A percentile compares a stretch with the other conserved stretches of the same genome.
Evolutionary conservation across 257 asterid genomes (phyloP).

Genomic region (Prunella vulgaris): DNA sequence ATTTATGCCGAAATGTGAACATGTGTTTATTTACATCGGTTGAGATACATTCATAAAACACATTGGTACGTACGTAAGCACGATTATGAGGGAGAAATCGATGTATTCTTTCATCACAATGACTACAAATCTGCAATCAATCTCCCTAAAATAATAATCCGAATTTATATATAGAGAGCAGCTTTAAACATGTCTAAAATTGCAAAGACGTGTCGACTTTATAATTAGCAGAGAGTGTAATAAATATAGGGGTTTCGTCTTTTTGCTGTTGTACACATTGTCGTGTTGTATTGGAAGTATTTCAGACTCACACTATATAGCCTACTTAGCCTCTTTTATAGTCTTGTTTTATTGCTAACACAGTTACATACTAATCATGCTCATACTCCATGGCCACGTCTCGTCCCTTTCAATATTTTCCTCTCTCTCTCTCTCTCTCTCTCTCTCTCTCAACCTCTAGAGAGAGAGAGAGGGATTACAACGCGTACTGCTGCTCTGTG

Average conservation of each 20-base stretch:
- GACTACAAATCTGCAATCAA: too few relatives aligned
- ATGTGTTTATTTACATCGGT: too few relatives aligned
- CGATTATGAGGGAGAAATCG: too few relatives aligned
- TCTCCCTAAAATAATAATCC: too few relatives aligned
- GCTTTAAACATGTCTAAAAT: constrained; percentile 49
- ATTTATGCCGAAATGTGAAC: too few relatives aligned
- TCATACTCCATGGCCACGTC: constrained; percentile 19
- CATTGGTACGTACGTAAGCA: too few relatives aligned
- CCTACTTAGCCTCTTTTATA: neutral
- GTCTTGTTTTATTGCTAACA: constrained; percentile 12
- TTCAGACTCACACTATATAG: neutral
- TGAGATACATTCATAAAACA: too few relatives aligned
- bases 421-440: constrained; percentile 21
- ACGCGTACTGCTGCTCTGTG: constrained; percentile 47
- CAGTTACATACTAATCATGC: constrained; percentile 15
- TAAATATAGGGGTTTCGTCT: neutral
- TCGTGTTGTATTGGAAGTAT: neutral
- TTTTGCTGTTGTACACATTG: neutral
- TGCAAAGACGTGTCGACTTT: neutral
- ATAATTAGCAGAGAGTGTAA: neutral
- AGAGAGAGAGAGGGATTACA: constrained; percentile 21
- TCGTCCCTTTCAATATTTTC: constrained; percentile 33
- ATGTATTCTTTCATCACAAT: too few relatives aligned
- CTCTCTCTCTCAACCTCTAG: neutral
- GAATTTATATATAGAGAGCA: constrained; percentile 22